Base-by-base conservation (phyloP, 345 rosid genomes). In the Linum trigynum region DNA sequence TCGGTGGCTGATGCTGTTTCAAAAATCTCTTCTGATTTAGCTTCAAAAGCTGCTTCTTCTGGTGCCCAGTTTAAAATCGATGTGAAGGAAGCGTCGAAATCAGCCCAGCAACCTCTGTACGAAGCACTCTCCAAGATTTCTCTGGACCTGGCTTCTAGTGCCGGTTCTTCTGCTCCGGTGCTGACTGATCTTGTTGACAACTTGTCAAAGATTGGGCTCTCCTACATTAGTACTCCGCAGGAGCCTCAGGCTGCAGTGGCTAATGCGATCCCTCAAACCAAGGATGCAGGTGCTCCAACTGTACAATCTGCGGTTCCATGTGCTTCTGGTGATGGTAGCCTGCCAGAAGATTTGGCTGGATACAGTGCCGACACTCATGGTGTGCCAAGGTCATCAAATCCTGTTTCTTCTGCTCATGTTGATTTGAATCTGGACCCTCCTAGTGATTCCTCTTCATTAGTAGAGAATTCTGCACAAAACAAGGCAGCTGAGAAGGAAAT, bases 71-170 rank as follows among this genome's bases (percentile, higher is more conserved):
- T 81, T 67, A 78, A 80, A 15, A 59, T 56, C 60, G 76, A 76
- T 72, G 65, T 85, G 23, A 71, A 82, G 65, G 94, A 88, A 12
- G 77, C 74, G 32, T 50, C 88, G 71, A 83, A 78, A 70, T 78
- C 88, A 72, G 73, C 84, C 36, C 99, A 92, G 1, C 82, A 83
- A 69, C 85, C 96, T 0, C 60, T 87, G 11, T 81, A 61, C 32
- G 88, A 80, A 41, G 63, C 79, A 15, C 41, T 87, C 41, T 78
- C 84, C 0, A 94, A 81, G 75, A 72, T 85, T 0, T 86, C 83
- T 16, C 39, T 65, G 6, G 97, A 85, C 55, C 63, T 88, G 70
- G 74, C 86, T 62, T 79, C 89, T 0, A 87, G 80, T 62, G 82
- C 92, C 23, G 65, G 45, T 8, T 41, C 73, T 1, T 63, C 79